A percentile compares a stretch with the other conserved stretches of the same genome.
Conservation (phyloP, 208 protist genomes). For the Angomonas deanei region DNA sequence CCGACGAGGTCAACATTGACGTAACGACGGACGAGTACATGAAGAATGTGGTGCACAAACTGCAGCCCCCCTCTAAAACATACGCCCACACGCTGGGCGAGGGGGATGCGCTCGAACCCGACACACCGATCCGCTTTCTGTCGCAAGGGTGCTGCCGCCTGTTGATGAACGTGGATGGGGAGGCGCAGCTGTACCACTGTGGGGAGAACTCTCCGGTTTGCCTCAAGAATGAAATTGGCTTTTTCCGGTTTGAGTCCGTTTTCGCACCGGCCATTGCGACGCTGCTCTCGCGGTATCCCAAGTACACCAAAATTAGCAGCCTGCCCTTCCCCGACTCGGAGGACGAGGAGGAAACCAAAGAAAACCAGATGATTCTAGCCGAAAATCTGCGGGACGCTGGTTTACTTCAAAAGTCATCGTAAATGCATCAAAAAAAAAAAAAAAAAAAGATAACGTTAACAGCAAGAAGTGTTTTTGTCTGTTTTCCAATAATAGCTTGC, state of each 20-base stretch:
- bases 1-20: constrained; percentile 43
- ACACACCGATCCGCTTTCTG: constrained; percentile 26
- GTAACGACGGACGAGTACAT: constrained; percentile 45
- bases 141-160: constrained; percentile 35
- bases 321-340: constrained; percentile 55
- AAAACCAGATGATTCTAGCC: constrained; percentile 40
- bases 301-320: constrained; percentile 18
- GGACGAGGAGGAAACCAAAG: constrained; percentile 34
- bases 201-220: constrained; percentile 48
- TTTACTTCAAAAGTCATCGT: constrained; percentile 14
- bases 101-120: background rate
- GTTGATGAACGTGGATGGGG: constrained; percentile 38
- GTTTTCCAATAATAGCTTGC: background rate
- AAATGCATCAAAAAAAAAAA: constrained; percentile 5
- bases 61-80: constrained; percentile 30
- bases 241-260: constrained; percentile 56
- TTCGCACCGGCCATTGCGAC: constrained; percentile 63
- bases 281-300: constrained; percentile 29
- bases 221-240: constrained; percentile 24
- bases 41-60: constrained; percentile 33
- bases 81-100: constrained; percentile 2
- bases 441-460: no score
- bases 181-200: constrained; percentile 55
- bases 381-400: constrained; percentile 40
- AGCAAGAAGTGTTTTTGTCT: background rate